Evolutionary conservation across 139 green algal species (phyloP).

Genomic region (Coelastrella sp.): DNA sequence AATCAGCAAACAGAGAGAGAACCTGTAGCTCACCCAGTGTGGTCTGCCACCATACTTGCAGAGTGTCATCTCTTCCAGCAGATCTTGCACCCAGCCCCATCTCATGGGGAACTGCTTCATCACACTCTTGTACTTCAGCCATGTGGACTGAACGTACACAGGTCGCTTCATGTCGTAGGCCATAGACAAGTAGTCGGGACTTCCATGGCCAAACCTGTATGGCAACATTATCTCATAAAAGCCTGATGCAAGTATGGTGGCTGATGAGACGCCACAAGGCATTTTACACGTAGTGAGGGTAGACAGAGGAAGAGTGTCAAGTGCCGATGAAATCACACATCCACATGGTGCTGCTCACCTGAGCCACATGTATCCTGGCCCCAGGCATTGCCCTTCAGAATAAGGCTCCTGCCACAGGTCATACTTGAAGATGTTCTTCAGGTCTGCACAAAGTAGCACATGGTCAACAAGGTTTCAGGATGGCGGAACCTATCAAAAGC

Average conservation of each 20-base stretch:
- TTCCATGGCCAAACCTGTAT: constrained; percentile 29
- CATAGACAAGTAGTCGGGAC: constrained; percentile 39
- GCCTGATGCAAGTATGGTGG: neutral
- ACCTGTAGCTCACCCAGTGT: neutral
- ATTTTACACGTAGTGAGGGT: no score
- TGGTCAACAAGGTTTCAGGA: no score
- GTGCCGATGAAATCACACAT: neutral
- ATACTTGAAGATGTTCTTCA: constrained; percentile 36
- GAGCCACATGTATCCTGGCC: constrained; percentile 51
- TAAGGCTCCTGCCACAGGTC: constrained; percentile 29
- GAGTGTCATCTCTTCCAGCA: constrained; percentile 43
- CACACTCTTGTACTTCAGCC: constrained; percentile 4
- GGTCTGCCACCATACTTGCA: constrained; percentile 24
- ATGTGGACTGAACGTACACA: constrained; percentile 45
- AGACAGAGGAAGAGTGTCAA: neutral
- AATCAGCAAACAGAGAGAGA: neutral
- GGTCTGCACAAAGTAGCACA: neutral
- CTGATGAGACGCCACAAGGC: no score
- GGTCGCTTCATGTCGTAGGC: constrained; percentile 47
- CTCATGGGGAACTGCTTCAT: constrained; percentile 39
- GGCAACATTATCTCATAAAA: neutral
- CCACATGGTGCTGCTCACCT: neutral
- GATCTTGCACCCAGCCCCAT: constrained; percentile 33
- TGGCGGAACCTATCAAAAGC: no score
- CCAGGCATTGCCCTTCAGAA: constrained; percentile 20